These are phyloP conservation scores for Rosellinia necatrix DNA, from an alignment of 2,329 filamentous ascomycete species.

Conservation along the genomic window DNA sequence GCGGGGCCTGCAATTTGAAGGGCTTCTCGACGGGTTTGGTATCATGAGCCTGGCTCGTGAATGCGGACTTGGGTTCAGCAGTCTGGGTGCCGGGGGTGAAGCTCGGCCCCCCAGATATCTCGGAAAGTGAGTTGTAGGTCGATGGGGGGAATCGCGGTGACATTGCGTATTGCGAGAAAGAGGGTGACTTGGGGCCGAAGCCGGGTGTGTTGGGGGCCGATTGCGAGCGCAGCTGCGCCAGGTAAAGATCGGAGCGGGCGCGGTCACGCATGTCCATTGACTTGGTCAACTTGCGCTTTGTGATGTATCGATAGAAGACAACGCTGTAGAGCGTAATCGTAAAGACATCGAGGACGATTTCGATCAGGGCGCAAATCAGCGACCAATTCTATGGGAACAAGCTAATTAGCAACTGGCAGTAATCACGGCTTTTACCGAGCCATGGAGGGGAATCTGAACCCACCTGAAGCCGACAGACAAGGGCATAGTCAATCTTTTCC, in stretches of 20 bases:
- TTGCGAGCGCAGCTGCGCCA: conserved; percentile 81
- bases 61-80: conserved; percentile 67
- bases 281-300: conserved; percentile 92
- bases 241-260: conserved; percentile 92
- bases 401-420: conserved; percentile 36
- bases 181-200: conserved; percentile 72
- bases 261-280: conserved; percentile 96
- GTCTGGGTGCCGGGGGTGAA: conserved; percentile 59
- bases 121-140: conserved; percentile 56
- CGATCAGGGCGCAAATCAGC: conserved; percentile 95
- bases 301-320: conserved; percentile 97
- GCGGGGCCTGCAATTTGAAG: conserved; percentile 89
- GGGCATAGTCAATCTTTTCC: conserved; percentile 82
- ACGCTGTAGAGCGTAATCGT: conserved; percentile 91
- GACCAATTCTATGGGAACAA: conserved; percentile 75
- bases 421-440: conserved; percentile 14
- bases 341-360: conserved; percentile 89
- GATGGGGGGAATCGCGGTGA: conserved; percentile 66
- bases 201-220: conserved; percentile 95
- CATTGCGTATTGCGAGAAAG: conserved; percentile 58
- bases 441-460: conserved; percentile 35
- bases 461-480: conserved; percentile 88
- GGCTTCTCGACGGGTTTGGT: conserved; percentile 50
- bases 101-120: conserved; percentile 50
- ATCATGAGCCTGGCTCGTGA: conserved; percentile 47